Base-by-base conservation (phyloP, 23 red algal genomes). In the Pyropia yezoensis region DNA sequence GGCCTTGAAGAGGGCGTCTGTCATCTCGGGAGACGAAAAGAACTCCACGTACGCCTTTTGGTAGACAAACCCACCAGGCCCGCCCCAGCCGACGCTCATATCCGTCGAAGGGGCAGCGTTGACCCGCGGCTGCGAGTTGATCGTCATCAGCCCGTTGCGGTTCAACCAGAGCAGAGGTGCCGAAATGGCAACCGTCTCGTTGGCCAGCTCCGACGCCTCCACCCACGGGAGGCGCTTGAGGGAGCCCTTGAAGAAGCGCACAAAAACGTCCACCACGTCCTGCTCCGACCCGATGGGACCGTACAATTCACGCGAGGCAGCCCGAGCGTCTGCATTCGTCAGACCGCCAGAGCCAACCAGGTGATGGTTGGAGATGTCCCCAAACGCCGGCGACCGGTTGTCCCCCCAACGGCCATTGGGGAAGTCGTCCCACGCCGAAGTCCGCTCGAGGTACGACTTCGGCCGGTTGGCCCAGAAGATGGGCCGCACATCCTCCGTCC, bases 21-120 rank as follows among this genome's bases (percentile, higher is more conserved):
- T 76, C 24, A 72, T 60, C 26, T 79, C 63, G 33, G 59, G 27
- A 27, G 78, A 76, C 12, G 84, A 79, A 72, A 98, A 98, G 62
- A 98, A 98, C 47, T 98, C 94, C 3, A 98, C 59, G 82, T 98
- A 98, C 63, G 94, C 94, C 60, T 98, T 98, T 67, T 98, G 94
- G 60, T 98, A 98, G 29, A 98, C 94, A 76, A 85, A 95, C 24
- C 94, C 94, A 54, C 83, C 82, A 52, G 59, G 45, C 33, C 70
- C 83, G 56, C 94, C 94, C 94, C 94, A 98, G 29, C 94, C 94
- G 49, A 98, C 71, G 8, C 74, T 85, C n/a, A 83, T 70, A 78
- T 98, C 94, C 14, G 63, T 71, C 26, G 85, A 91, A 21, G 94
- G 94, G 15, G 82, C 94, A n/a, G 81, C 78, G 66, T 98, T 98